Percentiles rank a stretch among this genome's conserved stretches.
phyloP scores from a whole-genome alignment of 2,329 filamentous ascomycete species.

The Scytalidium sp. region DNA sequence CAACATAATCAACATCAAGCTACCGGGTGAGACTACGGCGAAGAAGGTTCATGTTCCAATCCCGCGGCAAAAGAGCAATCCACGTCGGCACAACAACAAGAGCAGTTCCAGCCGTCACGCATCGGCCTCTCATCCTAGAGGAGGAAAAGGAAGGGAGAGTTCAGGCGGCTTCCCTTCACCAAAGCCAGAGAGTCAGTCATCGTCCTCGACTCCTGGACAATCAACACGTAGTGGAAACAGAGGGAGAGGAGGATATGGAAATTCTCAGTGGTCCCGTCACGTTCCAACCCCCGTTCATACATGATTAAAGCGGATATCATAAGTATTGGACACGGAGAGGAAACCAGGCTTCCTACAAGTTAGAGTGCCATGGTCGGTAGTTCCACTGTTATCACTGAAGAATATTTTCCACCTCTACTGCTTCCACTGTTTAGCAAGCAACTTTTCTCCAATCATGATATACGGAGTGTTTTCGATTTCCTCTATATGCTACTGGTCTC shows the following conservation, averaged over 20 bases:
- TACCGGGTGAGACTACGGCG: slow-evolving; percentile 41
- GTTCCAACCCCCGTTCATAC: slow-evolving; percentile 25
- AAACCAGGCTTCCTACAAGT: not conserved
- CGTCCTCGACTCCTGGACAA: slow-evolving; percentile 17
- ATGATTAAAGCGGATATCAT: slow-evolving; percentile 10
- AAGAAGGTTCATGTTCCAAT: slow-evolving; percentile 37
- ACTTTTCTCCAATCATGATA: not conserved
- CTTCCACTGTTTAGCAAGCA: not conserved
- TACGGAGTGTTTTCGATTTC: not conserved
- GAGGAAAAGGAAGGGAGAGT: slow-evolving; percentile 24
- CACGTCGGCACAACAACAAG: slow-evolving; percentile 23
- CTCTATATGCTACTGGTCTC: not conserved
- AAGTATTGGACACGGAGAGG: not conserved
- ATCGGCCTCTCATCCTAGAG: slow-evolving; percentile 22
- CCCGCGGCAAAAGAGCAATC: slow-evolving; percentile 26
- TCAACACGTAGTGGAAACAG: slow-evolving; percentile 18
- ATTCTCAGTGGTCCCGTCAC: slow-evolving; percentile 22
- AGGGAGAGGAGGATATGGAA: slow-evolving; percentile 18
- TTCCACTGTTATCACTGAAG: not conserved
- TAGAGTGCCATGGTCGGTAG: not conserved
- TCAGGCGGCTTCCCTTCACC: slow-evolving; percentile 21
- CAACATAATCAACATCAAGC: slow-evolving; percentile 38
- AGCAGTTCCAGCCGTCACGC: slow-evolving; percentile 20
- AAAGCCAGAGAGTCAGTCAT: slow-evolving; percentile 16
- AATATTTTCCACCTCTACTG: not conserved